Evolutionary conservation across 768 basidiomycete genomes (phyloP), one percentile per base, ranked within the genome.

Genomic region (Phlebiopsis flavidoalba): DNA sequence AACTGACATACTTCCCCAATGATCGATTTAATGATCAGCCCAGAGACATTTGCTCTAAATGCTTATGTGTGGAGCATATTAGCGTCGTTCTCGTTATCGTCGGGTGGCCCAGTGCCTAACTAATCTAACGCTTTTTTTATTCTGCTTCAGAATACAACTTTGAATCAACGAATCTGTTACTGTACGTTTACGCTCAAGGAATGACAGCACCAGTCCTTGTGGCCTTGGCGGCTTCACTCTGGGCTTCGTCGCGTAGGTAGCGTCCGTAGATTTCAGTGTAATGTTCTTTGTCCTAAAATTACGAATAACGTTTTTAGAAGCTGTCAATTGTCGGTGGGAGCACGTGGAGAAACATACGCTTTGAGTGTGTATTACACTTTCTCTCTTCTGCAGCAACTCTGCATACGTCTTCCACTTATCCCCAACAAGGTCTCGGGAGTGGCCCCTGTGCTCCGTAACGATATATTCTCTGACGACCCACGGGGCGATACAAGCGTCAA

Each of bases 401-500:
- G 73, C 76, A 65, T 81, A 85, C 37, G 66, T 69, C 52, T 72
- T 70, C 78, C 81, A 84, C 22, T 59, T 71, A 0, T 69, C 65
- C 7, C 79, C 75, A 1, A 77, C 79, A 19, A 72, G 75, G 35
- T 66, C 70, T 14, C 77, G 63, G 26, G 73, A 73, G 65, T 76
- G 83, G 5, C 73, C 77, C 33, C 83, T 70, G 60, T 83, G 70
- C 61, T 83, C 76, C 21, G 69, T 67, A 22, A 83, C 46, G 35
- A 83, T 70, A 64, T 78, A 78, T 50, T 83, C 78, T 63, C 77
- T 66, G 15, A 71, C 68, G 26, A 76, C 69, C 79, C 82, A 87
- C n/a, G 85, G 84, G 17, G 79, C 83, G 15, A 83, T 71, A 0
- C 75, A 76, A 22, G 79, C 67, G 64, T 85, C 85, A 5, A 81